Evolutionary conservation across 2,329 filamentous ascomycete genomes (phyloP).

Genomic region (Fusarium kyushuense): DNA sequence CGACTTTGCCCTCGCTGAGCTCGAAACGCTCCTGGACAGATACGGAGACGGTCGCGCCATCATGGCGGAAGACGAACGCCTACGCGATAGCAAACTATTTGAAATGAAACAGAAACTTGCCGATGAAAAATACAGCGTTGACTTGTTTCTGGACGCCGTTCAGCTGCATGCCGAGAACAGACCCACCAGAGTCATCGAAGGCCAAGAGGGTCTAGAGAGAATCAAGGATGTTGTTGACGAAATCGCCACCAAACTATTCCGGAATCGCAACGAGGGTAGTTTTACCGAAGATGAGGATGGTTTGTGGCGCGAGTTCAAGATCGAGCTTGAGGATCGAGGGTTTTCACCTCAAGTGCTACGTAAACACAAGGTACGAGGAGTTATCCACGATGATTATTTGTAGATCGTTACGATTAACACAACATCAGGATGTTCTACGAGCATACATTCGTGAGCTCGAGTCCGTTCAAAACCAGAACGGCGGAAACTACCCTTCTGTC

Average conservation of each 20-base stretch:
- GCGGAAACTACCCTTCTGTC: conserved; percentile 61
- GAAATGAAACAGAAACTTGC: conserved; percentile 61
- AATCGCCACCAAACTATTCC: conserved; percentile 65
- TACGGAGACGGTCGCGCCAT: conserved; percentile 51
- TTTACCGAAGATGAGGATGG: conserved; percentile 61
- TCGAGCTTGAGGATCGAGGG: conserved; percentile 69
- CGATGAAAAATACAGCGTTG: conserved; percentile 65
- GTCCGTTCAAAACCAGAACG: conserved; percentile 59
- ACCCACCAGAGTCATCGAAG: conserved; percentile 51
- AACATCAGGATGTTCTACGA: conserved; percentile 65
- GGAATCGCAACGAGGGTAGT: conserved; percentile 55
- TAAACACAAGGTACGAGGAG: conserved; percentile 66
- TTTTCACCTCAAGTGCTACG: conserved; percentile 67
- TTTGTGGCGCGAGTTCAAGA: conserved; percentile 69
- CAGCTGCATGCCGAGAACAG: conserved; percentile 62
- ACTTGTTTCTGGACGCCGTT: conserved; percentile 68
- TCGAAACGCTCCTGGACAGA: conserved; percentile 65
- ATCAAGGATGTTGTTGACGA: conserved; percentile 72
- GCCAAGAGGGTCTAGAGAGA: conserved; percentile 59
- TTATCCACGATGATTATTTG: conserved; percentile 2
- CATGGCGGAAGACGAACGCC: conserved; percentile 49
- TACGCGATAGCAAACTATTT: conserved; percentile 55
- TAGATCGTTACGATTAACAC: conserved; percentile 37
- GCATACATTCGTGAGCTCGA: conserved; percentile 72
- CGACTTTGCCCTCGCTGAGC: conserved; percentile 66